Percentiles rank a stretch among this genome's conserved stretches.
These are phyloP conservation scores for Candida endomychidarum DNA, from an alignment of 805 yeast species.

Conservation along the genomic window DNA sequence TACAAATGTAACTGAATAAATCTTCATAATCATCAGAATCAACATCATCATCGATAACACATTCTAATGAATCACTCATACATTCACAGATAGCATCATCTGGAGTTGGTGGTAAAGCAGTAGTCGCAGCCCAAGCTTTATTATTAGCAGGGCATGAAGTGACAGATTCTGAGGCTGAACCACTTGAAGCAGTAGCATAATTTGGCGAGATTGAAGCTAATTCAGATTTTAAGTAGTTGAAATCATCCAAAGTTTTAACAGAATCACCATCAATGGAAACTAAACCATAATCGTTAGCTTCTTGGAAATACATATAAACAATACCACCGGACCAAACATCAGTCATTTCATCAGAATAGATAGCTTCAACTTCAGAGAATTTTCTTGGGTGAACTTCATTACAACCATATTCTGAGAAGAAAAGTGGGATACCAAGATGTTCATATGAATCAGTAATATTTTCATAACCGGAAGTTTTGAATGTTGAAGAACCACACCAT, in stretches of 20 bases:
- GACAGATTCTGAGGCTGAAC: conserved; percentile 25
- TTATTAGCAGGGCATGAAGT: conserved; percentile 38
- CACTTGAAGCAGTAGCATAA: conserved; percentile 20
- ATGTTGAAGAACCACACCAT: conserved; percentile 76
- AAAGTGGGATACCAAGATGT: conserved; percentile 67
- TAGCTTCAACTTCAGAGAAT: conserved; percentile 68
- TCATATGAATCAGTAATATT: conserved; percentile 63
- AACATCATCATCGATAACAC: conserved; percentile 34
- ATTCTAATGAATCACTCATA: conserved; percentile 31
- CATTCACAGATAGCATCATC: conserved; percentile 38
- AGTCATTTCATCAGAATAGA: conserved; percentile 69
- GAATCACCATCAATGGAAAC: conserved; percentile 50
- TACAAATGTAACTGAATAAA: conserved; percentile 36
- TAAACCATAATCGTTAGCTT: conserved; percentile 72
- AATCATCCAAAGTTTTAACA: conserved; percentile 64
- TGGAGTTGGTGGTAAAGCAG: conserved; percentile 46
- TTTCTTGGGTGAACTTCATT: conserved; percentile 66
- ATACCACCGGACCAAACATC: conserved; percentile 90
- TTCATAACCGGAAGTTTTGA: conserved; percentile 60
- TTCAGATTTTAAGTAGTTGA: conserved; percentile 59
- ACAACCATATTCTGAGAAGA: conserved; percentile 86
- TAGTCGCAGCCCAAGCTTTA: conserved; percentile 37
- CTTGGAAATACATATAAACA: conserved; percentile 82
- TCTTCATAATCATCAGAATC: conserved; percentile 31
- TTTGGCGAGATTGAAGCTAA: conserved; percentile 47